These are phyloP conservation scores for Huiozyma sinensis DNA, from an alignment of 805 yeast species.

Conservation along the genomic window DNA sequence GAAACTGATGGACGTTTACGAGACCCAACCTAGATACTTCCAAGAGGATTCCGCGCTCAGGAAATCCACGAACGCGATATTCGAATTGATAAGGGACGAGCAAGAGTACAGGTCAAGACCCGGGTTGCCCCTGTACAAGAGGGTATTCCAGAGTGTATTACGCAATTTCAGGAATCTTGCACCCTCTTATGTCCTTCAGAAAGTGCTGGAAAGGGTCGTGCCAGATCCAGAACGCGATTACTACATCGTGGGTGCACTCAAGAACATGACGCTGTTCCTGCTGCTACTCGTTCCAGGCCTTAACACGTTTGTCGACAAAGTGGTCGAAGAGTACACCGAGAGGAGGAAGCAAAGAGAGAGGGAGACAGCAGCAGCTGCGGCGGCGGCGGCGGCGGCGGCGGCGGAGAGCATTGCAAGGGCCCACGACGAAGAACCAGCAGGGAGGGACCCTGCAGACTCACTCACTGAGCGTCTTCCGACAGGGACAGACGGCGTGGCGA, in stretches of 20 bases:
- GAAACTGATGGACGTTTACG: background rate
- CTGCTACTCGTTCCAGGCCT: conserved; percentile 15
- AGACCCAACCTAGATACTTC: background rate
- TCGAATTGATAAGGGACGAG: background rate
- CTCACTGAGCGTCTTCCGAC: background rate
- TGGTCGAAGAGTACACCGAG: conserved; percentile 2
- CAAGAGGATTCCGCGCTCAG: background rate
- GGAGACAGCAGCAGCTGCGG: background rate
- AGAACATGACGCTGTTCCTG: conserved; percentile 16
- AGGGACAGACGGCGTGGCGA: background rate
- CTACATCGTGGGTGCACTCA: conserved; percentile 10
- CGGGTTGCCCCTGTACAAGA: background rate
- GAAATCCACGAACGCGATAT: background rate
- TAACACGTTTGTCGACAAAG: conserved; percentile 8
- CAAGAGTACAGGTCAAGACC: background rate
- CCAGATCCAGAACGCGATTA: conserved; percentile 15
- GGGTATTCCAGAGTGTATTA: background rate
- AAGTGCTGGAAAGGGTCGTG: conserved; percentile 11
- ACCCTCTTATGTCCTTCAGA: background rate
- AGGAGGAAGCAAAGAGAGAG: background rate
- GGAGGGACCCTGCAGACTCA: background rate
- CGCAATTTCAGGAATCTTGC: background rate
- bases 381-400: background rate
- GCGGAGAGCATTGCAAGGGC: background rate
- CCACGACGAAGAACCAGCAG: background rate